Evolutionary conservation across 2,329 filamentous ascomycete genomes (phyloP).

Genomic region (Colletotrichum paranaense): DNA sequence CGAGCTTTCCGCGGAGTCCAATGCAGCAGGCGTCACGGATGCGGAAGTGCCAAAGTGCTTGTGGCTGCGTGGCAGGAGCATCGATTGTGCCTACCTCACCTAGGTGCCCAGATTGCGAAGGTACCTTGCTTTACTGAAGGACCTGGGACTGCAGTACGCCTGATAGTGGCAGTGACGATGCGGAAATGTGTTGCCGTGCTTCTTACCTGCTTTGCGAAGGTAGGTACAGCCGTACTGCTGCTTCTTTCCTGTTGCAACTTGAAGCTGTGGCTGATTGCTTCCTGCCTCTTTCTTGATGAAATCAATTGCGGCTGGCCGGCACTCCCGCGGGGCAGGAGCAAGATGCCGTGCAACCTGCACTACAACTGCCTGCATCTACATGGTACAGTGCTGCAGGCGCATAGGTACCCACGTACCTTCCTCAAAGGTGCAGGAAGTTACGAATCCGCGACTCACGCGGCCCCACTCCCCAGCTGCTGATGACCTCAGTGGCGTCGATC

Average conservation of each 20-base stretch:
- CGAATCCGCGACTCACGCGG: slow-evolving; percentile 20
- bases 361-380: neutral
- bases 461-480: slow-evolving; percentile 8
- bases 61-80: neutral
- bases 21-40: neutral
- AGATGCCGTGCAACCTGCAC: neutral
- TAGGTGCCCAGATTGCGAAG: too few relatives aligned
- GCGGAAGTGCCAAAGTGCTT: neutral
- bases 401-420: neutral
- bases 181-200: neutral
- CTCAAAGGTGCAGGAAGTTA: neutral
- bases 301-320: neutral
- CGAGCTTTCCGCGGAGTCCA: neutral
- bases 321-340: neutral
- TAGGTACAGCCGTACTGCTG: neutral
- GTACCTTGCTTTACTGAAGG: too few relatives aligned
- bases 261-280: neutral
- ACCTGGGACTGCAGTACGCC: too few relatives aligned
- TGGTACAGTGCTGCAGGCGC: too few relatives aligned
- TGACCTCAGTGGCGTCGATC: slow-evolving; percentile 35
- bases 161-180: neutral
- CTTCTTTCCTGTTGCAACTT: neutral
- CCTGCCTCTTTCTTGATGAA: neutral
- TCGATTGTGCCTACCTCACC: neutral
- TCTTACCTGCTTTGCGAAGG: neutral